These are phyloP conservation scores for Rhododendron henanense DNA, from an alignment of 148 eudicot species.

Conservation along the genomic window DNA sequence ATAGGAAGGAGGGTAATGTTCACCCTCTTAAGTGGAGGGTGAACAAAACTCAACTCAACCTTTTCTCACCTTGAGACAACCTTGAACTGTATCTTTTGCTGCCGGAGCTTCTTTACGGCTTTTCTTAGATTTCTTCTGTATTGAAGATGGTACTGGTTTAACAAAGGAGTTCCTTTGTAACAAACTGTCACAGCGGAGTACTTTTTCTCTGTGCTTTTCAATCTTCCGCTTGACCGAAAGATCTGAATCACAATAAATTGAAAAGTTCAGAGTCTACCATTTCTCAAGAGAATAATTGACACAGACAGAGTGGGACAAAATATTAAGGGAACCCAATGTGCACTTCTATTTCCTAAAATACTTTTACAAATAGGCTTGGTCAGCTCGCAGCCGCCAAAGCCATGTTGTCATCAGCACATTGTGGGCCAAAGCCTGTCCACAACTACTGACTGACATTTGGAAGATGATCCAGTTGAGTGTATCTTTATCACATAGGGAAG, in stretches of 20 bases:
- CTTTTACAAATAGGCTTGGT: neutral
- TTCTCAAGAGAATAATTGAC: neutral
- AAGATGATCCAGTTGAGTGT: neutral
- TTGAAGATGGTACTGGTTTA: conserved; percentile 58
- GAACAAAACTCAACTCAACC: neutral
- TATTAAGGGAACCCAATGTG: neutral
- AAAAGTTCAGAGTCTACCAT: neutral
- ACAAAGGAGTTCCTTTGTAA: conserved; percentile 73
- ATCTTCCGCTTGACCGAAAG: conserved; percentile 79
- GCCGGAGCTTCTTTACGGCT: conserved; percentile 25
- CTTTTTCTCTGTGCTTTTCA: conserved; percentile 77
- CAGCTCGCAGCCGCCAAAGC: neutral
- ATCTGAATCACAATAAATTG: conserved; percentile 34
- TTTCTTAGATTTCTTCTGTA: conserved; percentile 49
- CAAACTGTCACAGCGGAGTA: conserved; percentile 62
- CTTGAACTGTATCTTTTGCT: conserved; percentile 24
- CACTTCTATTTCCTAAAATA: neutral
- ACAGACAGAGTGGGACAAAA: neutral
- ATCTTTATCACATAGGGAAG: neutral
- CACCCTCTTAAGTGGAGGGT: too few species aligned
- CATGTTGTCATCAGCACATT: neutral
- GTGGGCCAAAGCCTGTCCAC: neutral
- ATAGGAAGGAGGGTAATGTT: too few species aligned
- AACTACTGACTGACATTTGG: neutral
- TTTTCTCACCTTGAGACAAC: conserved; percentile 27